Percentiles rank a stretch among this genome's conserved stretches.
phyloP scores from a whole-genome alignment of 208 protist genomes.

The Trypanosoma brucei region DNA sequence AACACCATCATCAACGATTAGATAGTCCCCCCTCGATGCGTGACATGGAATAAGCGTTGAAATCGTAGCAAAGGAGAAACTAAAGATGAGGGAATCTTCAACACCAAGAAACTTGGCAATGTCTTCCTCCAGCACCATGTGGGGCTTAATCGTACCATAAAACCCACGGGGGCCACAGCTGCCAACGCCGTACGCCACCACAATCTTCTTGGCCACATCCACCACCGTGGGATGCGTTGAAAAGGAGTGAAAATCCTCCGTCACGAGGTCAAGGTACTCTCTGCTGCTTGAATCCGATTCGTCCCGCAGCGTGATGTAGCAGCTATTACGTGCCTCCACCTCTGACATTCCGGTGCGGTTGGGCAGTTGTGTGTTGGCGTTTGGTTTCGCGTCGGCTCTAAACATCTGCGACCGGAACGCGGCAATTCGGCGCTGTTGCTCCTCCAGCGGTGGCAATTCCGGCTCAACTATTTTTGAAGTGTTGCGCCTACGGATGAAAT shows the following conservation, averaged over 20 bases:
- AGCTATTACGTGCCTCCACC: constrained; percentile 47
- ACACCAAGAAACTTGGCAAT: constrained; percentile 88
- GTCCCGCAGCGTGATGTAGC: constrained; percentile 48
- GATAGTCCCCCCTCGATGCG: constrained; percentile 85
- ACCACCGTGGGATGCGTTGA: constrained; percentile 78
- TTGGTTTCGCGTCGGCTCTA: constrained; percentile 30
- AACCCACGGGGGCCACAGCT: constrained; percentile 97
- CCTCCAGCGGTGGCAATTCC: constrained; percentile 62
- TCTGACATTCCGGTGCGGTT: constrained; percentile 38
- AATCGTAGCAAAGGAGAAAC: constrained; percentile 94
- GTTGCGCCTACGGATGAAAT: constrained; percentile 7
- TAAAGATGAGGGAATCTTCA: constrained; percentile 92
- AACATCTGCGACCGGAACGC: constrained; percentile 62
- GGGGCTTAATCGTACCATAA: constrained; percentile 96
- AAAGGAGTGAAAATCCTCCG: constrained; percentile 93
- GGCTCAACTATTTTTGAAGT: constrained; percentile 2
- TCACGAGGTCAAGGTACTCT: constrained; percentile 87
- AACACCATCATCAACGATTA: constrained; percentile 90
- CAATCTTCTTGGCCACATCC: constrained; percentile 68
- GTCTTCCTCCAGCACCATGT: constrained; percentile 91
- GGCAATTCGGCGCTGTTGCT: constrained; percentile 72
- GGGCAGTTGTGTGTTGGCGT: constrained; percentile 41
- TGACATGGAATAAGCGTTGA: constrained; percentile 95
- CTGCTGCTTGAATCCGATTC: constrained; percentile 20
- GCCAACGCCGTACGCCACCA: constrained; percentile 94